These are phyloP conservation scores for Isochrysis galbana DNA, from an alignment of 78 protist species.

Conservation along the genomic window DNA sequence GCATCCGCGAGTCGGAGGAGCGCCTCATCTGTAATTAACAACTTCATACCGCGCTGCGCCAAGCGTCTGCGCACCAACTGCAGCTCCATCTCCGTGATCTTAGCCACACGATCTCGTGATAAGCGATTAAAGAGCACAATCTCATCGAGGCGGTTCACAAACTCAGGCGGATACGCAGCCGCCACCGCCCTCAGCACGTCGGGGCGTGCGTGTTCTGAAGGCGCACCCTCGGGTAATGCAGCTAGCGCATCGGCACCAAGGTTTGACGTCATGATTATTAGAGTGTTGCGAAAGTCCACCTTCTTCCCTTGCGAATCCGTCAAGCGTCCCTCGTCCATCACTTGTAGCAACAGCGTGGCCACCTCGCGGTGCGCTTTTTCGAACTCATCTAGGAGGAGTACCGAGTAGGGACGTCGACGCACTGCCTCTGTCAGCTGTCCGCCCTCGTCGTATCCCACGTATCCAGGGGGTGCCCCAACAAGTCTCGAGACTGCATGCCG, in stretches of 20 bases:
- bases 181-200: not conserved
- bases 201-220: not conserved
- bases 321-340: slow-evolving; percentile 70
- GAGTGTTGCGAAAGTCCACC: slow-evolving; percentile 67
- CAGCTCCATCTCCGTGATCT: not conserved
- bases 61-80: not conserved
- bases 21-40: not conserved
- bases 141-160: slow-evolving; percentile 74
- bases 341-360: slow-evolving; percentile 23
- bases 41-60: not conserved
- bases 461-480: slow-evolving; percentile 72
- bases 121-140: slow-evolving; percentile 62
- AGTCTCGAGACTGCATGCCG: slow-evolving; percentile 50
- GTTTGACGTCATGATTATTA: slow-evolving; percentile 65
- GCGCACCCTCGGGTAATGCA: not conserved
- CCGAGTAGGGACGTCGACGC: slow-evolving; percentile 66
- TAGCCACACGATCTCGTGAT: not conserved
- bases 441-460: slow-evolving; percentile 78
- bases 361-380: slow-evolving; percentile 62
- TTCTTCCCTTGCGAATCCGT: slow-evolving; percentile 47
- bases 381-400: slow-evolving; percentile 70
- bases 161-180: slow-evolving; percentile 60
- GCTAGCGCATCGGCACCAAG: slow-evolving; percentile 53
- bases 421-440: slow-evolving; percentile 71
- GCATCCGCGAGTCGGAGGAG: slow-evolving; percentile 20